Percentiles rank a stretch among this genome's conserved stretches.
phyloP scores from a whole-genome alignment of 257 asterid genomes.

The Cruciata laevipes region DNA sequence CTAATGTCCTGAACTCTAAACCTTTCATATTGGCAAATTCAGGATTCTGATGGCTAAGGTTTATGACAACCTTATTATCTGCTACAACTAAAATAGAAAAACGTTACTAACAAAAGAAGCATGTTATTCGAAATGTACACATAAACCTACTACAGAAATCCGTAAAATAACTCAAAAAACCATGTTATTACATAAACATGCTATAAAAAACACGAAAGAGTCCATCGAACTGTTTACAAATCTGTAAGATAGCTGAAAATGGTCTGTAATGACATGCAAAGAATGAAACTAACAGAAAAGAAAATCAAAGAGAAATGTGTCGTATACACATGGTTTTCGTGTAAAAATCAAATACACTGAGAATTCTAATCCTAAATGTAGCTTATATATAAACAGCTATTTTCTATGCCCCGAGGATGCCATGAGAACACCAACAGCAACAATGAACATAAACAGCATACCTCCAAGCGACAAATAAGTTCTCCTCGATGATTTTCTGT shows the following conservation, averaged over 20 bases:
- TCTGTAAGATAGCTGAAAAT: neutral
- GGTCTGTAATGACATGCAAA: neutral
- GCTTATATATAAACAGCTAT: slow-evolving; percentile 3
- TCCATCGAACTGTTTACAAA: no score
- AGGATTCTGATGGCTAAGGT: no score
- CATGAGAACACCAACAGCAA: slow-evolving; percentile 84
- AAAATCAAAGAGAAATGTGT: neutral
- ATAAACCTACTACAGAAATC: neutral
- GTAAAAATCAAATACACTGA: neutral
- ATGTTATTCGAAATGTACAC: neutral
- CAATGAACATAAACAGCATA: slow-evolving; percentile 73
- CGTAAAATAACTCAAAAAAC: no score
- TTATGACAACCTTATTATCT: no score
- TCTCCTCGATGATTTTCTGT: slow-evolving; percentile 65
- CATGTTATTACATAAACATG: no score
- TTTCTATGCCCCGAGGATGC: slow-evolving; percentile 79
- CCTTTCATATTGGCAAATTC: neutral
- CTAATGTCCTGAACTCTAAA: neutral
- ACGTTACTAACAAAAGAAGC: no score
- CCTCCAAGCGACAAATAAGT: slow-evolving; percentile 53
- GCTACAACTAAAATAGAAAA: neutral
- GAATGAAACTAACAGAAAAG: neutral
- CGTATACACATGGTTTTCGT: neutral
- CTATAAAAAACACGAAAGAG: neutral
- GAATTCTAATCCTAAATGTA: neutral